These are phyloP conservation scores for Mycena floridula DNA, from an alignment of 768 basidiomycete genomes.

Conservation along the genomic window DNA sequence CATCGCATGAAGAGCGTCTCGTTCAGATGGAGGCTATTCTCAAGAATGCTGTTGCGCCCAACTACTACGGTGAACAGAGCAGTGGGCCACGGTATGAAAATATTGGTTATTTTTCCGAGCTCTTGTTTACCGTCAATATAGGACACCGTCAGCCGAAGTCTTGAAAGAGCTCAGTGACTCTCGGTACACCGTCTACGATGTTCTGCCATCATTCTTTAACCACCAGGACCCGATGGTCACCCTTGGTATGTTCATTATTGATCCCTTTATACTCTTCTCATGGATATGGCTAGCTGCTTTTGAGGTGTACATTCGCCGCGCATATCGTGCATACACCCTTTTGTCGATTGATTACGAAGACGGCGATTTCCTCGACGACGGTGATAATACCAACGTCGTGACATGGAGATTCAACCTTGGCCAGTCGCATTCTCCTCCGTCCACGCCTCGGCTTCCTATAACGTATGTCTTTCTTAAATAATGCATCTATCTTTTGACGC, in stretches of 20 bases:
- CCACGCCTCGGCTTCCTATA: slow-evolving; percentile 63
- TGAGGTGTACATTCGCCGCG: slow-evolving; percentile 93
- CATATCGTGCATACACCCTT: slow-evolving; percentile 90
- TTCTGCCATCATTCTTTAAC: slow-evolving; percentile 92
- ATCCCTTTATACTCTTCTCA: not conserved
- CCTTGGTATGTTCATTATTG: slow-evolving; percentile 48
- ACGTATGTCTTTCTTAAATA: slow-evolving; percentile 28
- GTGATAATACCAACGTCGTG: slow-evolving; percentile 71
- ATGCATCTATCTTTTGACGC: not conserved
- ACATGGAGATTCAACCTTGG: slow-evolving; percentile 97
- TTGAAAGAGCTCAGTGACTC: slow-evolving; percentile 94
- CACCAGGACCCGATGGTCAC: slow-evolving; percentile 80
- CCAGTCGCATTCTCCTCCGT: slow-evolving; percentile 78
- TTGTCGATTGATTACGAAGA: slow-evolving; percentile 94
- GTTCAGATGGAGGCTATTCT: slow-evolving; percentile 93
- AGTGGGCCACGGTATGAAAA: slow-evolving; percentile 50
- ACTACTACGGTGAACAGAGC: slow-evolving; percentile 84
- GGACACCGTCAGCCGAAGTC: slow-evolving; percentile 80
- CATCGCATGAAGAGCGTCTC: slow-evolving; percentile 91
- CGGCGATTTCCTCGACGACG: slow-evolving; percentile 79
- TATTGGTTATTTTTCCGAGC: slow-evolving; percentile 30
- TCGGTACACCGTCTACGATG: slow-evolving; percentile 94
- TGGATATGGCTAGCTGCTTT: slow-evolving; percentile 63
- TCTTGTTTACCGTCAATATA: slow-evolving; percentile 21
- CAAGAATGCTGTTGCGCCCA: slow-evolving; percentile 79